Base-by-base conservation (phyloP, 2,329 filamentous ascomycete genomes). In the Diaporthe amygdali region DNA sequence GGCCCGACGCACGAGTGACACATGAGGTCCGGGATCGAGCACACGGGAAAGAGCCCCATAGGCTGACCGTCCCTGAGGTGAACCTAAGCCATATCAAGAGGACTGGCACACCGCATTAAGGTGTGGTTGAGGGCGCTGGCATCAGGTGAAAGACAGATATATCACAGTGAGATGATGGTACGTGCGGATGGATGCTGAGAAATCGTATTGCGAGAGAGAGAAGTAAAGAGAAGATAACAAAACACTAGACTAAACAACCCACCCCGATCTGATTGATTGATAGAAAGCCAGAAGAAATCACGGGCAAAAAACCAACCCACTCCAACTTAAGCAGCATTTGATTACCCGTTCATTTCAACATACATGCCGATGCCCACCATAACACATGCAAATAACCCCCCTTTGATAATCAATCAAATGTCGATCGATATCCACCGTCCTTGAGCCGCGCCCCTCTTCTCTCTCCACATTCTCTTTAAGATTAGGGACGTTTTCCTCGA, bases 321-420 rank as follows among this genome's bases (percentile, higher is more conserved):
- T 41, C 30, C 59, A 49, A 49, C 30, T 49, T 64, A 14, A 14
- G 44, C 59, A 64, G 59, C 47, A 41, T 32, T 49, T 49, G 30
- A 49, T 64, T 64, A 64, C 44, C 59, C 30, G 32, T 64, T 64
- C 59, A n/a, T 64, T 30, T 64, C 59, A 64, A 64, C 44, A 32
- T 64, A 34, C n/a, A 63, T 64, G 59, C 44, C 44, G 44, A 64
- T 47, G 59, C 59, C 59, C 9, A 27, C 30, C 41, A 37, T 25
- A 64, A 64, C 44, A 63, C 59, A 44, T 49, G 59, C 59, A 37
- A 49, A 64, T 64, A 49, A 49, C 41, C n/a, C n/a, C 27, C n/a
- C n/a, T n/a, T n/a, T n/a, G 14, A 37, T 49, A 44, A 49, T 64
- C 44, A 46, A 22, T 41, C 59, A 14, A 22, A 63, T 12, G 59